phyloP scores from a whole-genome alignment of 2,329 filamentous ascomycete genomes.

The Macrophomina pseudophaseolina region DNA sequence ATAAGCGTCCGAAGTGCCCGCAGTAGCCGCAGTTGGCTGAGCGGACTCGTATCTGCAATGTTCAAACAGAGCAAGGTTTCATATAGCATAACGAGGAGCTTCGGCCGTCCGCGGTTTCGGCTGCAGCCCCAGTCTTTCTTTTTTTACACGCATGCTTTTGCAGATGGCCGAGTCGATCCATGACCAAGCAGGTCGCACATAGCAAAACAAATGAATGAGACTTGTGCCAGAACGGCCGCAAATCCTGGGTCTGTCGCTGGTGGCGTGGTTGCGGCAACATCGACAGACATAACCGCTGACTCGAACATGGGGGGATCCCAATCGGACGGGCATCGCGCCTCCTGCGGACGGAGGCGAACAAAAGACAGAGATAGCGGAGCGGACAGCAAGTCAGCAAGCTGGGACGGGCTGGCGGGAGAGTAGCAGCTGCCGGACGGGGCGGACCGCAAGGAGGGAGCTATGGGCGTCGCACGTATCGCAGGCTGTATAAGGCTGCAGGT shows the following conservation, averaged over 20 bases:
- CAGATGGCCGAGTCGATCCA: background rate
- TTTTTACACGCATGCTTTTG: conserved; percentile 17
- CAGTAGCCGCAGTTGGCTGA: conserved; percentile 14
- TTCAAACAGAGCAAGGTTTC: conserved; percentile 20
- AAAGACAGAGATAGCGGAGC: background rate
- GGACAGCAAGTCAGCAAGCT: background rate
- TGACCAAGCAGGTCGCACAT: conserved; percentile 11
- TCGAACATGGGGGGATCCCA: conserved; percentile 4
- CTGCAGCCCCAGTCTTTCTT: conserved; percentile 1
- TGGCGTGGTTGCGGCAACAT: background rate
- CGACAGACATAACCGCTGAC: background rate
- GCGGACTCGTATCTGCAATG: conserved; percentile 17
- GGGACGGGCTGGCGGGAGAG: background rate
- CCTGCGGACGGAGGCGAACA: background rate
- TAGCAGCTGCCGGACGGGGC: background rate
- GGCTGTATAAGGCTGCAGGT: conserved; percentile 21
- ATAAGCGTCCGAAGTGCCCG: background rate
- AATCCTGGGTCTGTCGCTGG: background rate
- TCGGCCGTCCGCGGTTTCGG: conserved; percentile 14
- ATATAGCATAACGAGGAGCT: conserved; percentile 12
- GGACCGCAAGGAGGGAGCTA: background rate
- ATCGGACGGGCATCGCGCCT: background rate
- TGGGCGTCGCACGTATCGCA: background rate
- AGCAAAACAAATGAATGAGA: conserved; percentile 7
- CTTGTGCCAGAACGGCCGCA: background rate